phyloP scores from a whole-genome alignment of 2,329 filamentous ascomycete species.

The Ophiostoma sp. region DNA sequence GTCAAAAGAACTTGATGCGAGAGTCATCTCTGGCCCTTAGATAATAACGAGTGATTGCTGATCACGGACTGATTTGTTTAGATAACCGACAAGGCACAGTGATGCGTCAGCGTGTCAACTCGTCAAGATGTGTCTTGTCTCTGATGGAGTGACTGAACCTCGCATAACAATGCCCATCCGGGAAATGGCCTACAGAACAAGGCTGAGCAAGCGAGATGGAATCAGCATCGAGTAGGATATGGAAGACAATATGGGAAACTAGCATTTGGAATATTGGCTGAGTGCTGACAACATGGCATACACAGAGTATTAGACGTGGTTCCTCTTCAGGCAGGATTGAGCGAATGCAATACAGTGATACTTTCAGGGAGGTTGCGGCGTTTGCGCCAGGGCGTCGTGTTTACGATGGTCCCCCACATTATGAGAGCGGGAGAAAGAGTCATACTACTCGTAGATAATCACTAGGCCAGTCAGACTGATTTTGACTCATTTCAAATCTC shows the following conservation, averaged over 20 bases:
- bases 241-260: not conserved
- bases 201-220: not conserved
- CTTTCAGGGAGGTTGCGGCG: conserved; percentile 5
- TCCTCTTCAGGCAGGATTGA: conserved; percentile 4
- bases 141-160: not conserved
- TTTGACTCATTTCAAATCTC: not conserved
- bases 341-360: not conserved
- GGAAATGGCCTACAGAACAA: not conserved
- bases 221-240: not conserved
- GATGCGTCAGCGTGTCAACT: not conserved
- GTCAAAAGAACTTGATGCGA: no score
- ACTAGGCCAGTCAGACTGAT: not conserved
- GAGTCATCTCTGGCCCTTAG: no score
- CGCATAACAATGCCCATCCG: not conserved
- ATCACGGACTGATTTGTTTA: not conserved
- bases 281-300: not conserved
- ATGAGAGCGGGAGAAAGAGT: not conserved
- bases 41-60: no score
- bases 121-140: not conserved
- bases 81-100: not conserved
- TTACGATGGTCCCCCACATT: not conserved
- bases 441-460: not conserved
- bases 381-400: conserved; percentile 9
- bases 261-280: no score
- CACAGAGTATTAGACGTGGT: not conserved